These are phyloP conservation scores for Mortierella sp. DNA, from an alignment of 371 early-diverging fungal species.

Conservation along the genomic window DNA sequence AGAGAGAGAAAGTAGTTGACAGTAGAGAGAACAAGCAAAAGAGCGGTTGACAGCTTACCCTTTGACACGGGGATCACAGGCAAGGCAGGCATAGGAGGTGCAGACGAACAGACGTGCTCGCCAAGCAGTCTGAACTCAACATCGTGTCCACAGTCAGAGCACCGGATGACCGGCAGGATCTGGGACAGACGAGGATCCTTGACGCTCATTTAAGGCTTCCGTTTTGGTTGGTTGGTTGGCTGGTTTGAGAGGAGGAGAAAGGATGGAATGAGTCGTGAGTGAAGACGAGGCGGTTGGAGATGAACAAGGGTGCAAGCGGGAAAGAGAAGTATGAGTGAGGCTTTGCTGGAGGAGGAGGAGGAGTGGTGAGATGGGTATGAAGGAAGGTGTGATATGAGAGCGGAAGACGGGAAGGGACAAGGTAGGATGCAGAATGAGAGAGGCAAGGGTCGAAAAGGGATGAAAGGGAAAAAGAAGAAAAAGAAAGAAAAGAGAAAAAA, in stretches of 20 bases:
- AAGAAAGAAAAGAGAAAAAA: conserved; percentile 14
- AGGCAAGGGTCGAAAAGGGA: conserved; percentile 10
- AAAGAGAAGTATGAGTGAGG: background rate
- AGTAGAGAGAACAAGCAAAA: background rate
- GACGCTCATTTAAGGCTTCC: conserved; percentile 17
- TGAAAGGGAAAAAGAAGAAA: conserved; percentile 8
- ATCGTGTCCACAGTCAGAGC: conserved; percentile 75
- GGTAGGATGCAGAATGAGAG: conserved; percentile 19
- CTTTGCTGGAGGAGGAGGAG: background rate
- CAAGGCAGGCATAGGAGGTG: conserved; percentile 71
- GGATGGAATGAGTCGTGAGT: background rate
- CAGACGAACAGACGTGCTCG: conserved; percentile 71
- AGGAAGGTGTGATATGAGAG: conserved; percentile 3
- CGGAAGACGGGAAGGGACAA: background rate
- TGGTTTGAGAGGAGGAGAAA: conserved; percentile 24
- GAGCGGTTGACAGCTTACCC: conserved; percentile 21
- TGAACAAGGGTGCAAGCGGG: background rate
- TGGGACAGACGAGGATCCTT: conserved; percentile 70
- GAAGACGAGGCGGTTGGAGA: background rate
- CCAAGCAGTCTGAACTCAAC: conserved; percentile 70
- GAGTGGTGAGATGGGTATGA: conserved; percentile 12
- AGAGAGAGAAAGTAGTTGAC: background rate
- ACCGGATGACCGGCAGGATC: conserved; percentile 71
- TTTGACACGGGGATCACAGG: conserved; percentile 57
- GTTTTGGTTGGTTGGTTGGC: conserved; percentile 67